phyloP scores from a whole-genome alignment of 257 asterid genomes.

The Mitragyna speciosa region DNA sequence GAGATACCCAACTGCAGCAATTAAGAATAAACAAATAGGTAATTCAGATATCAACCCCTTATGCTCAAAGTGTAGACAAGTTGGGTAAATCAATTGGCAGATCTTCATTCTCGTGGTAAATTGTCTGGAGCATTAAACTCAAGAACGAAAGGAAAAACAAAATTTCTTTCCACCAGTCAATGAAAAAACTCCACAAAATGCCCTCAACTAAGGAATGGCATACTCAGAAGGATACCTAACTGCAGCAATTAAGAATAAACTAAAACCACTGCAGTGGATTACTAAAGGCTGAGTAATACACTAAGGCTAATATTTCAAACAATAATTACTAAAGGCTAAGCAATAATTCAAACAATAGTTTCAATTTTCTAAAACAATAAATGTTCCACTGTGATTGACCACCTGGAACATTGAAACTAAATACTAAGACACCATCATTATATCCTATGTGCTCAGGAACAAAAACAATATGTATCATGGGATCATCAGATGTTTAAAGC shows the following conservation, averaged over 20 bases:
- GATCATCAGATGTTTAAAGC: not conserved
- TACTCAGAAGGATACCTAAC: not conserved
- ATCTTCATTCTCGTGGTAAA: not conserved
- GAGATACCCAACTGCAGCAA: conserved; percentile 70
- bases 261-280: too few relatives aligned
- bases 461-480: not conserved
- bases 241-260: too few relatives aligned
- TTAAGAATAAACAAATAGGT: conserved; percentile 5
- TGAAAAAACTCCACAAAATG: not conserved
- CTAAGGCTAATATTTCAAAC: too few relatives aligned
- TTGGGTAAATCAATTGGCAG: not conserved
- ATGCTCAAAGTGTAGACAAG: not conserved
- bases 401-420: not conserved
- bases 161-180: not conserved
- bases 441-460: not conserved
- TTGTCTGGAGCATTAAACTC: not conserved
- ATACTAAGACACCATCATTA: not conserved
- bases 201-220: not conserved
- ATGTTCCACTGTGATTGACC: not conserved
- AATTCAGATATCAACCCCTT: not conserved
- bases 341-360: not conserved
- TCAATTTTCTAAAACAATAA: not conserved
- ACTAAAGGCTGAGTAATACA: too few relatives aligned
- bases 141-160: not conserved
- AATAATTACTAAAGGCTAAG: too few relatives aligned